These are phyloP conservation scores for Pseudocercospora fuligena DNA, from an alignment of 2,329 filamentous ascomycete genomes.

Conservation along the genomic window DNA sequence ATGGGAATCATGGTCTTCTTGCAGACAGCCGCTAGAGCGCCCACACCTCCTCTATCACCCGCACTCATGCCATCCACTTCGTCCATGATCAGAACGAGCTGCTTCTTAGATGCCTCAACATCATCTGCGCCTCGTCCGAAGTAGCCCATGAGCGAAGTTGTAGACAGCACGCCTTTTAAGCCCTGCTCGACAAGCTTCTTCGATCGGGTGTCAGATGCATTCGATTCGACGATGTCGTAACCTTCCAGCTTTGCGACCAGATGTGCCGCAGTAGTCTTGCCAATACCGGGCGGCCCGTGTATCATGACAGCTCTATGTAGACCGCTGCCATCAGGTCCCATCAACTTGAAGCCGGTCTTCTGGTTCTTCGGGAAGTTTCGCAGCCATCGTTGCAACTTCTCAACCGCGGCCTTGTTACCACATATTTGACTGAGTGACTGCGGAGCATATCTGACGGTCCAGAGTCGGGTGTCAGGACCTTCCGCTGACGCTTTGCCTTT, in stretches of 20 bases:
- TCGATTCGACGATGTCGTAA: slow-evolving; percentile 91
- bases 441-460: slow-evolving; percentile 95
- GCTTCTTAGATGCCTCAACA: slow-evolving; percentile 82
- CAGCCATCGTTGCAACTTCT: slow-evolving; percentile 88
- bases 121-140: slow-evolving; percentile 82
- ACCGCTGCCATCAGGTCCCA: slow-evolving; percentile 83
- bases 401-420: slow-evolving; percentile 88
- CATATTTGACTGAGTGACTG: slow-evolving; percentile 85
- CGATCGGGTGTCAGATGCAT: slow-evolving; percentile 93
- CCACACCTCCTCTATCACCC: slow-evolving; percentile 93
- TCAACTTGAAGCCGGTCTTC: slow-evolving; percentile 79
- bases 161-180: slow-evolving; percentile 88
- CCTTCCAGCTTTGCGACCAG: slow-evolving; percentile 90
- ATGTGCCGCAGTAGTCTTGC: slow-evolving; percentile 96
- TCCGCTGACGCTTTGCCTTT: slow-evolving; percentile 45
- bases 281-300: slow-evolving; percentile 92
- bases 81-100: slow-evolving; percentile 96
- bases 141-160: slow-evolving; percentile 88
- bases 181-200: slow-evolving; percentile 93
- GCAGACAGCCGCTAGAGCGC: slow-evolving; percentile 89
- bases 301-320: slow-evolving; percentile 88
- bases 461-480: slow-evolving; percentile 68
- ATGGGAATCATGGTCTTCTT: slow-evolving; percentile 94
- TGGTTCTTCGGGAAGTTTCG: slow-evolving; percentile 78
- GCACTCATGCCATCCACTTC: slow-evolving; percentile 99